These are phyloP conservation scores for Maudiozyma pseudohumilis DNA, from an alignment of 805 yeast genomes.

Conservation along the genomic window DNA sequence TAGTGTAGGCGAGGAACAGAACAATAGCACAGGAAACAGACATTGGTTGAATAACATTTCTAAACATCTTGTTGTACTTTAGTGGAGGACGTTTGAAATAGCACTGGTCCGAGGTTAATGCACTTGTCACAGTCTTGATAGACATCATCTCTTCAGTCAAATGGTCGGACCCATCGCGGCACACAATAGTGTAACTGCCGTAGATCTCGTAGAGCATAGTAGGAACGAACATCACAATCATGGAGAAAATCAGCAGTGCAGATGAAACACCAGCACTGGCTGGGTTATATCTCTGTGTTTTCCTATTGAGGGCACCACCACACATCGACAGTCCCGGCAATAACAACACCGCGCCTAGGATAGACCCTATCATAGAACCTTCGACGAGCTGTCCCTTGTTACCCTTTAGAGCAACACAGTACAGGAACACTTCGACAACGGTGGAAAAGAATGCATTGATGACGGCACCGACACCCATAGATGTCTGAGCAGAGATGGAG, in stretches of 20 bases:
- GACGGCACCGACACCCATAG: slow-evolving; percentile 98
- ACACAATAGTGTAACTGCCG: slow-evolving; percentile 73
- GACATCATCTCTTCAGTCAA: slow-evolving; percentile 6
- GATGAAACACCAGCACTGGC: slow-evolving; percentile 95
- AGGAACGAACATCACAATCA: slow-evolving; percentile 86
- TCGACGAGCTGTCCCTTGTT: slow-evolving; percentile 84
- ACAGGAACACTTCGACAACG: slow-evolving; percentile 82
- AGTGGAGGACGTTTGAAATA: slow-evolving; percentile 71
- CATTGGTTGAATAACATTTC: slow-evolving; percentile 67
- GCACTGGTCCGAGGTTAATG: slow-evolving; percentile 36
- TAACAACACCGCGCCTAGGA: slow-evolving; percentile 81
- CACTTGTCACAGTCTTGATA: slow-evolving; percentile 39
- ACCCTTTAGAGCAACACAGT: slow-evolving; percentile 83
- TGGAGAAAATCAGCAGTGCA: slow-evolving; percentile 86
- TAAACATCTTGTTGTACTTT: slow-evolving; percentile 56
- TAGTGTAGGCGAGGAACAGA: slow-evolving; percentile 71
- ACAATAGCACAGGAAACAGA: slow-evolving; percentile 70
- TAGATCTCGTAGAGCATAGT: slow-evolving; percentile 82
- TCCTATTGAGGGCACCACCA: slow-evolving; percentile 87
- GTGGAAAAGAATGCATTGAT: slow-evolving; percentile 97
- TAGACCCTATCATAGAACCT: slow-evolving; percentile 91
- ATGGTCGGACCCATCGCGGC: slow-evolving; percentile 31
- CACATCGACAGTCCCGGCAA: slow-evolving; percentile 96
- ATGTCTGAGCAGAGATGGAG: slow-evolving; percentile 93
- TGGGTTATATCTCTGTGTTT: slow-evolving; percentile 93